phyloP scores from a whole-genome alignment of 176 grass and related monocot genomes.

The Aegilops sharonensis region DNA sequence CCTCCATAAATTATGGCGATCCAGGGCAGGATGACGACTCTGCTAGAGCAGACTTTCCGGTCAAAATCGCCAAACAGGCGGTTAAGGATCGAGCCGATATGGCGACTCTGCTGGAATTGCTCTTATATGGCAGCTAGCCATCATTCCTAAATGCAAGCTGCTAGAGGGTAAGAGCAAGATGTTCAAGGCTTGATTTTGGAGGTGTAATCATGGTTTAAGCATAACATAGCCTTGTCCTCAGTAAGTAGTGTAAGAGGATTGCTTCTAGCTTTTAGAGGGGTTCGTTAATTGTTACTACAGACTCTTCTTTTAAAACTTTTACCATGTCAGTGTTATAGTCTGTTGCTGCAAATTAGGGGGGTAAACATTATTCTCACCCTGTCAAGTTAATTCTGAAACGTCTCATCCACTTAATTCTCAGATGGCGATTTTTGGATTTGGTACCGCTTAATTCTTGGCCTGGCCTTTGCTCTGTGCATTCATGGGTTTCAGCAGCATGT shows the following conservation, averaged over 20 bases:
- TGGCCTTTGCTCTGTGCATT: neutral
- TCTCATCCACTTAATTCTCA: slow-evolving; percentile 1
- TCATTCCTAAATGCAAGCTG: neutral
- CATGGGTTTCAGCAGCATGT: neutral
- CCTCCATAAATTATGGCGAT: no score
- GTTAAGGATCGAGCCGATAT: no score
- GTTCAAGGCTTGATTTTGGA: neutral
- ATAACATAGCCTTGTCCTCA: neutral
- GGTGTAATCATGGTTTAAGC: neutral
- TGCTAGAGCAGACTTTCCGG: no score
- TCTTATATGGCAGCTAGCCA: neutral
- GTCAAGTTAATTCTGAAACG: slow-evolving; percentile 13
- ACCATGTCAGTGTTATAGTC: neutral
- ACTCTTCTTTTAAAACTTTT: neutral
- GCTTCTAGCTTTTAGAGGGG: neutral
- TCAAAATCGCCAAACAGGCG: no score
- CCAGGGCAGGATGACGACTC: no score
- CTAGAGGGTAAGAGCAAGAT: neutral
- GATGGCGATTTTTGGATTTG: neutral
- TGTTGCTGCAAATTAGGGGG: neutral
- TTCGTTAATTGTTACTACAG: neutral
- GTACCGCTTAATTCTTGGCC: neutral
- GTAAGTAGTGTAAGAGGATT: neutral
- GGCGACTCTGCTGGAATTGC: no score
- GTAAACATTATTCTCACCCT: neutral